These are phyloP conservation scores for Cyberlindnera xylosilytica DNA, from an alignment of 805 yeast species.

Conservation along the genomic window DNA sequence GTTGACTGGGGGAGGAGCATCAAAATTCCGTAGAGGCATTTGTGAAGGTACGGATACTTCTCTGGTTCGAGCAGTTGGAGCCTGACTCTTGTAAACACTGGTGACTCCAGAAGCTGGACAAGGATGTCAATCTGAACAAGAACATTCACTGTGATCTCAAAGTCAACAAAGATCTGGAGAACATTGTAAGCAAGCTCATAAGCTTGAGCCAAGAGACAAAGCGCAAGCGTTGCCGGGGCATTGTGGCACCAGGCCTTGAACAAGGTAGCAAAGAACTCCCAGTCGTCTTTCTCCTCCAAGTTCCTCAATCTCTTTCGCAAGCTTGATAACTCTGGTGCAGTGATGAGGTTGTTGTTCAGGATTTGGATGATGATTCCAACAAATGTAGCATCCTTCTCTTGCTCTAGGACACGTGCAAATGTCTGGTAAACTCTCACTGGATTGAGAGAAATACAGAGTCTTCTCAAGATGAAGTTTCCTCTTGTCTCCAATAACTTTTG, in stretches of 20 bases:
- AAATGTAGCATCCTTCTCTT: constrained; percentile 62
- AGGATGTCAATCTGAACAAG: constrained; percentile 85
- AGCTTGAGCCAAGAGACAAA: constrained; percentile 82
- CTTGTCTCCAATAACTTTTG: constrained; percentile 60
- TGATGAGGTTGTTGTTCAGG: constrained; percentile 77
- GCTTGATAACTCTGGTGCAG: constrained; percentile 74
- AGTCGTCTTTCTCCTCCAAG: constrained; percentile 61
- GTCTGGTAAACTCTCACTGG: constrained; percentile 83
- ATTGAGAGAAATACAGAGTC: constrained; percentile 74
- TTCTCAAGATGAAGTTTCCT: constrained; percentile 81
- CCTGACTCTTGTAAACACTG: constrained; percentile 83
- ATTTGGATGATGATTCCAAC: constrained; percentile 81
- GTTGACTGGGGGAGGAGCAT: constrained; percentile 94
- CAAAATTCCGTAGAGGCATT: constrained; percentile 84
- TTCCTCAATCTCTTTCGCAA: constrained; percentile 67
- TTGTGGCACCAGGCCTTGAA: constrained; percentile 92
- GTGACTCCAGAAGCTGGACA: constrained; percentile 88
- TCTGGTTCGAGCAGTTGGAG: constrained; percentile 88
- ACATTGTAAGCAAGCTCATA: constrained; percentile 87
- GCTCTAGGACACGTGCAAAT: constrained; percentile 68
- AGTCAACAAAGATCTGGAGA: constrained; percentile 73
- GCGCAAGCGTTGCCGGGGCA: constrained; percentile 81
- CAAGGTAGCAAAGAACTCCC: constrained; percentile 65
- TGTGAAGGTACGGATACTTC: constrained; percentile 73
- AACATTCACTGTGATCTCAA: constrained; percentile 74